These are phyloP conservation scores for Neoboletus brunneissimus DNA, from an alignment of 768 basidiomycete genomes.

Conservation along the genomic window DNA sequence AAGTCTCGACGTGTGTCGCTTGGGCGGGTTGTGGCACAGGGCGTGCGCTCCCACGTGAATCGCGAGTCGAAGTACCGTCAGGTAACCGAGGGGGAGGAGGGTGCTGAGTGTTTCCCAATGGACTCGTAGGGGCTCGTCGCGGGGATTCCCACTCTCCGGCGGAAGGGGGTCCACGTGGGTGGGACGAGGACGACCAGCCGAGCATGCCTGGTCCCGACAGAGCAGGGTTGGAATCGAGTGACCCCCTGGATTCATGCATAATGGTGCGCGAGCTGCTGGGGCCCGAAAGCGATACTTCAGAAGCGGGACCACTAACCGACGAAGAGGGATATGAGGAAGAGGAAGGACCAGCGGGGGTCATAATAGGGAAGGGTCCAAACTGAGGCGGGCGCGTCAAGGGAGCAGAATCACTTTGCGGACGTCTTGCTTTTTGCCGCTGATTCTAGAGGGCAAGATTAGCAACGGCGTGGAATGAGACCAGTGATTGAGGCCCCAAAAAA, in stretches of 20 bases:
- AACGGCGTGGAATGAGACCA: neutral
- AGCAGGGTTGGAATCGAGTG: slow-evolving; percentile 37
- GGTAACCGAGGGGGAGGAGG: slow-evolving; percentile 4
- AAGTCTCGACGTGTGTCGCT: slow-evolving; percentile 11
- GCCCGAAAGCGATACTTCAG: slow-evolving; percentile 15
- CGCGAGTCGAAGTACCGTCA: slow-evolving; percentile 7
- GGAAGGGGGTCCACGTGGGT: slow-evolving; percentile 16
- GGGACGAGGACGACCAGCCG: slow-evolving; percentile 28
- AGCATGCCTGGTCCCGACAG: slow-evolving; percentile 59
- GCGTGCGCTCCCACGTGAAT: slow-evolving; percentile 14
- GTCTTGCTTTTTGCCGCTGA: slow-evolving; percentile 83
- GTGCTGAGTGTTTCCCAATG: slow-evolving; percentile 3
- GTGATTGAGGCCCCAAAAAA: neutral
- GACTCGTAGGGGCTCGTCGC: slow-evolving; percentile 9
- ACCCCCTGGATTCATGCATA: slow-evolving; percentile 17
- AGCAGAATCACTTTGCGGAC: slow-evolving; percentile 61
- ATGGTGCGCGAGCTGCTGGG: slow-evolving; percentile 12
- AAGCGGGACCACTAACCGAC: neutral
- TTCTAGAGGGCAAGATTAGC: slow-evolving; percentile 47
- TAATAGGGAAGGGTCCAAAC: slow-evolving; percentile 58
- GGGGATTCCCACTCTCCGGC: slow-evolving; percentile 19
- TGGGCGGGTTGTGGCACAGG: slow-evolving; percentile 11
- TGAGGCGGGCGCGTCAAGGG: slow-evolving; percentile 56
- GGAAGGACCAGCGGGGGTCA: slow-evolving; percentile 34
- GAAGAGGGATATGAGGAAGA: slow-evolving; percentile 17